Percentiles rank a stretch among this genome's conserved stretches.
Evolutionary conservation across 257 asterid genomes (phyloP).

Genomic region (Solanum appendiculatum): DNA sequence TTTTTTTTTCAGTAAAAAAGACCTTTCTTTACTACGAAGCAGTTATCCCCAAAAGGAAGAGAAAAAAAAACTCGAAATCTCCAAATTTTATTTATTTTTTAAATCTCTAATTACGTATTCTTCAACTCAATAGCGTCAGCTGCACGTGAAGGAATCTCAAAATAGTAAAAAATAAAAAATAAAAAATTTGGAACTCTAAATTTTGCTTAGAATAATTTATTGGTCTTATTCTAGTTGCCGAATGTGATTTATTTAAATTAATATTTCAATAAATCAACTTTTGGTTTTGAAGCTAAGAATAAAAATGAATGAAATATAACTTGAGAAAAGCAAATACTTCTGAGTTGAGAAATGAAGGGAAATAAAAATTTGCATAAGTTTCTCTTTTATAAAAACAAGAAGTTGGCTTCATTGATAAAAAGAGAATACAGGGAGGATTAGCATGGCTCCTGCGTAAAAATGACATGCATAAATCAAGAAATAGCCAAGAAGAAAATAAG

Average conservation of each 20-base stretch:
- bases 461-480: too few relatives aligned
- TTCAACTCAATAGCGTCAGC: neutral
- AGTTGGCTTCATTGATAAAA: neutral
- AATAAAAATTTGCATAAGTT: too few relatives aligned
- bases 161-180: neutral
- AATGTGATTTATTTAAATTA: neutral
- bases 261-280: neutral
- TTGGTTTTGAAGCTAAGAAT: neutral
- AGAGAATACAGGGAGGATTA: too few relatives aligned
- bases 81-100: too few relatives aligned
- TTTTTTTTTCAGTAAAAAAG: neutral
- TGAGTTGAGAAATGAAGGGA: too few relatives aligned
- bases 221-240: neutral
- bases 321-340: neutral
- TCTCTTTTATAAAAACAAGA: too few relatives aligned
- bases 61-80: neutral
- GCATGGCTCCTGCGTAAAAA: too few relatives aligned
- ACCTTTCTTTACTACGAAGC: neutral
- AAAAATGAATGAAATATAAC: neutral
- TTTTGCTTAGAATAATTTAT: neutral
- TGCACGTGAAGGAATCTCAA: neutral
- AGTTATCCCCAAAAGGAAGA: neutral
- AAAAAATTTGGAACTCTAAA: neutral
- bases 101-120: neutral
- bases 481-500: too few relatives aligned